Conservation (phyloP, 148 eudicot species). For the Talinum fruticosum region DNA sequence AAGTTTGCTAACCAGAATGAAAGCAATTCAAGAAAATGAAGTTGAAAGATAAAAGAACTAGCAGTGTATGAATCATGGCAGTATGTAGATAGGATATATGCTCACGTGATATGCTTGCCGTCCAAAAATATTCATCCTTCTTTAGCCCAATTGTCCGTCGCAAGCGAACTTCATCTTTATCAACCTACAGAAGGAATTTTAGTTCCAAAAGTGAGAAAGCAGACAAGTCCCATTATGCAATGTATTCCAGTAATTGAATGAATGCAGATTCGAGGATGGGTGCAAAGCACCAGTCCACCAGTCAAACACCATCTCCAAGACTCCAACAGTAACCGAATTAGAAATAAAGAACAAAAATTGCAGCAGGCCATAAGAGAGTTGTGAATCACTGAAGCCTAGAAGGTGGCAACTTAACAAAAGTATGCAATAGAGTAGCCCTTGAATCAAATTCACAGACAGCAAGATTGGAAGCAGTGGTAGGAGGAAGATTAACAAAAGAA, state of each 20-base stretch:
- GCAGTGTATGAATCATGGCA: conserved; percentile 4
- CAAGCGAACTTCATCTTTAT: conserved; percentile 92
- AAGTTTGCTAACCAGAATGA: conserved; percentile 1
- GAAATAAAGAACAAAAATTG: neutral
- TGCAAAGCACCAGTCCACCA: neutral
- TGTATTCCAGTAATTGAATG: no score
- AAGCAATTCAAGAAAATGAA: conserved; percentile 5
- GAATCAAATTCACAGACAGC: neutral
- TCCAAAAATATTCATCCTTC: conserved; percentile 95
- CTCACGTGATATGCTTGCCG: conserved; percentile 98
- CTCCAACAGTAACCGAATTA: neutral
- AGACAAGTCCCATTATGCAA: neutral
- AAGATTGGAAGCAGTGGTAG: neutral
- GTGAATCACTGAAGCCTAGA: neutral
- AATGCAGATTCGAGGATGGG: neutral
- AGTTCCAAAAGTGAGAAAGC: neutral
- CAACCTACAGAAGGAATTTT: conserved; percentile 52
- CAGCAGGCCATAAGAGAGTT: neutral
- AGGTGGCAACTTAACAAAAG: neutral
- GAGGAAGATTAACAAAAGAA: neutral
- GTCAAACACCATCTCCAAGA: neutral
- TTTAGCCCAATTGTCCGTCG: conserved; percentile 89
- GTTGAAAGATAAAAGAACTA: neutral
- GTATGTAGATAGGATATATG: conserved; percentile 7
- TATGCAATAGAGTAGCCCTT: neutral